phyloP scores from a whole-genome alignment of 805 yeast genomes.

The Myxozyma kluyveri region DNA sequence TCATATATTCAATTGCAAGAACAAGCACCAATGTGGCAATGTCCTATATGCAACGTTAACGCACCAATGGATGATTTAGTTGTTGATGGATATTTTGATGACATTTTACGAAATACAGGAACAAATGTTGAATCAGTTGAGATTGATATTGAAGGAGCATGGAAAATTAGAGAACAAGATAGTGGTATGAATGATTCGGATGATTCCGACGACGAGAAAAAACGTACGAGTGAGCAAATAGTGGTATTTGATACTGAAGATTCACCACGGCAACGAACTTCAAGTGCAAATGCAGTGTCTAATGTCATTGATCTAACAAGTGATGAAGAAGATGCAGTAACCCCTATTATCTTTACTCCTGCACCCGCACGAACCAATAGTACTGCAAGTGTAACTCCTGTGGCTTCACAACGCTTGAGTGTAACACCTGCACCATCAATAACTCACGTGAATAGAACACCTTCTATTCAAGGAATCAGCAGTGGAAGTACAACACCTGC shows the following conservation, averaged over 20 bases:
- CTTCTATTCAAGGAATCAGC: too few relatives aligned
- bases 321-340: conserved; percentile 24
- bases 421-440: too few relatives aligned
- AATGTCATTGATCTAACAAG: conserved; percentile 28
- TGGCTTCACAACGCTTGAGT: too few relatives aligned
- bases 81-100: conserved; percentile 60
- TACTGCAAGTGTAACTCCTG: too few relatives aligned
- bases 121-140: conserved; percentile 64
- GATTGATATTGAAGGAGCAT: conserved; percentile 67
- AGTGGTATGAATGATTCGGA: conserved; percentile 9
- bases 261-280: neutral
- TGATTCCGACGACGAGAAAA: conserved; percentile 10
- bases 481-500: neutral
- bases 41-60: conserved; percentile 71
- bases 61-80: conserved; percentile 59
- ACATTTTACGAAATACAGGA: conserved; percentile 54
- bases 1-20: conserved; percentile 71
- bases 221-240: neutral
- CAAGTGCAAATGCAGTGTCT: conserved; percentile 3
- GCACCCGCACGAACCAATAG: too few relatives aligned
- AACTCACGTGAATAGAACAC: too few relatives aligned
- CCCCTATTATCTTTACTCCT: too few relatives aligned
- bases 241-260: conserved; percentile 7
- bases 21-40: conserved; percentile 80
- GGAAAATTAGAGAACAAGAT: conserved; percentile 47